A percentile compares a stretch with the other conserved stretches of the same genome.
phyloP scores from a whole-genome alignment of 441 rosid genomes.

The Biscutella laevigata region DNA sequence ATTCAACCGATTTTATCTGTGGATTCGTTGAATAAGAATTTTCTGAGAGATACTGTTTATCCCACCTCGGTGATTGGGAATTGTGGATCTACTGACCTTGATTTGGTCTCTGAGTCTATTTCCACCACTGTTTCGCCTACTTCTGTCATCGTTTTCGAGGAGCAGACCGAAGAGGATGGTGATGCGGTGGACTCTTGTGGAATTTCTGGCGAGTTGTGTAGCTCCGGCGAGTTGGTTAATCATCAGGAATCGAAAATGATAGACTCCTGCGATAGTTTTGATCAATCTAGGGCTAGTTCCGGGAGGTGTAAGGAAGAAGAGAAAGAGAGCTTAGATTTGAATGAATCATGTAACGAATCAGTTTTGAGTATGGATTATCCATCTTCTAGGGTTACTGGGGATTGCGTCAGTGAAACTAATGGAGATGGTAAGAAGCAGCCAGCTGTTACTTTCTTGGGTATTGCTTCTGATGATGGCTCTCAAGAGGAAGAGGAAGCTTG shows the following conservation, averaged over 20 bases:
- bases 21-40: slow-evolving; percentile 30
- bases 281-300: slow-evolving; percentile 48
- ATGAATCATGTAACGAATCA: slow-evolving; percentile 50
- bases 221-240: slow-evolving; percentile 55
- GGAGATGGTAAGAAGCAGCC: slow-evolving; percentile 45
- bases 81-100: slow-evolving; percentile 25
- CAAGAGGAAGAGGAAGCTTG: slow-evolving; percentile 31
- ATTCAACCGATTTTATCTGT: slow-evolving; percentile 60
- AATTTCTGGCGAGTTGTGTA: slow-evolving; percentile 56
- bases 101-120: slow-evolving; percentile 43
- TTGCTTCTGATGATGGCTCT: slow-evolving; percentile 52
- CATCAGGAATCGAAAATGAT: too few relatives aligned
- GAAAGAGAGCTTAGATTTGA: slow-evolving; percentile 40
- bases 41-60: slow-evolving; percentile 36
- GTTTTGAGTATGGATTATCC: slow-evolving; percentile 78
- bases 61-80: slow-evolving; percentile 37
- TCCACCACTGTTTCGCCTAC: slow-evolving; percentile 71
- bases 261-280: too few relatives aligned
- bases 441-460: slow-evolving; percentile 62
- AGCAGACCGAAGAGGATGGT: slow-evolving; percentile 37
- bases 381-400: slow-evolving; percentile 69
- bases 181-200: slow-evolving; percentile 27
- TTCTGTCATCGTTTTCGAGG: slow-evolving; percentile 56
- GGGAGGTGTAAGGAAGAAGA: too few relatives aligned
- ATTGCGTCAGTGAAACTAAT: slow-evolving; percentile 36